A percentile compares a stretch with the other conserved stretches of the same genome.
Conservation (phyloP, 305 asterid genomes). For the Petunia hybrid region DNA sequence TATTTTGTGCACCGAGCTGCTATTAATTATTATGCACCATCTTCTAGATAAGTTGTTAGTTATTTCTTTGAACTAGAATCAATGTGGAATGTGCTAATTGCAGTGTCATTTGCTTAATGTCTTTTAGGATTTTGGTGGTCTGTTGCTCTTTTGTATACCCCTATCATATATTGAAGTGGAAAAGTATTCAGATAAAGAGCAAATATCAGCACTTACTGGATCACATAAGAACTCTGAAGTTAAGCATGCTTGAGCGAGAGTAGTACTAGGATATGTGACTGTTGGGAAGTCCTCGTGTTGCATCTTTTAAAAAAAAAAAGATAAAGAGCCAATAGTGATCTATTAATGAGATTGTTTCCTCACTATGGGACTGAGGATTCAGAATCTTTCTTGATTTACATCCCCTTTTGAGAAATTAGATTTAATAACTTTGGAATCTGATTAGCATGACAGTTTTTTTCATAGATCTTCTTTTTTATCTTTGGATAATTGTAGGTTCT, state of each 20-base stretch:
- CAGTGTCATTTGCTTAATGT: neutral
- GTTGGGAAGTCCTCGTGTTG: no score
- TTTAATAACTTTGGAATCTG: neutral
- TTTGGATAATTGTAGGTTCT: neutral
- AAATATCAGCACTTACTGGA: neutral
- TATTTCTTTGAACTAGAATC: neutral
- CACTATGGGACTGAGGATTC: slow-evolving; percentile 13
- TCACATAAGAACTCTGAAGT: no score
- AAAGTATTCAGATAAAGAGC: neutral
- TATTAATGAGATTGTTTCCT: neutral
- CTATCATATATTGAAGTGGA: neutral
- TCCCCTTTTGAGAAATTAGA: neutral
- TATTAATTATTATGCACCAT: no score
- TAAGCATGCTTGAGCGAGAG: no score
- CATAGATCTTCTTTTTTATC: slow-evolving; percentile 13
- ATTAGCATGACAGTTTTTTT: neutral
- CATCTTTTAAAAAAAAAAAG: neutral
- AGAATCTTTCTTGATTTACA: neutral
- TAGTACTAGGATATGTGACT: no score
- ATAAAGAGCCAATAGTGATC: neutral
- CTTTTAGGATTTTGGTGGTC: neutral
- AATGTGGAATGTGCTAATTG: neutral
- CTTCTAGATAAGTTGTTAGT: neutral
- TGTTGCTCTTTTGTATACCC: neutral
- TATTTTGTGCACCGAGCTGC: no score